Evolutionary conservation across 768 basidiomycete genomes (phyloP).

Genomic region (Favolaschia claudopus): DNA sequence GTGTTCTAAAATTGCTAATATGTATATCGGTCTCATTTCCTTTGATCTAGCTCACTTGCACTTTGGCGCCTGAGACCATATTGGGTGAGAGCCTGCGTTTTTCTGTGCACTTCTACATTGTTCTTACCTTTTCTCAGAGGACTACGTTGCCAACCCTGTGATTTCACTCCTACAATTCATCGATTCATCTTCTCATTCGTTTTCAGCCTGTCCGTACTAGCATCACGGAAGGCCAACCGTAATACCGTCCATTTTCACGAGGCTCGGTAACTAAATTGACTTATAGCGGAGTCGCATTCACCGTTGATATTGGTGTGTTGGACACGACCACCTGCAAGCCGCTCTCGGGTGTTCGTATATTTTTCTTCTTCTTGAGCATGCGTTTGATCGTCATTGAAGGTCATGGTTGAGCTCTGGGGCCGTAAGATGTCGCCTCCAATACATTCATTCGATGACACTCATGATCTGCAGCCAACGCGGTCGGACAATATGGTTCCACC

Average conservation of each 20-base stretch:
- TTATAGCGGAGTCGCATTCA: slow-evolving; percentile 45
- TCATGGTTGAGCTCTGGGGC: slow-evolving; percentile 49
- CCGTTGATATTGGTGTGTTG: slow-evolving; percentile 47
- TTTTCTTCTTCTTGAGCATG: neutral
- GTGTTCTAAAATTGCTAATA: neutral
- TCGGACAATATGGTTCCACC: slow-evolving; percentile 41
- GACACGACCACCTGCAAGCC: slow-evolving; percentile 50
- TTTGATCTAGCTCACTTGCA: slow-evolving; percentile 34
- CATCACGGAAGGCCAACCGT: slow-evolving; percentile 39
- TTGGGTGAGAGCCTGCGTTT: slow-evolving; percentile 23
- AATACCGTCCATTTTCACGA: neutral
- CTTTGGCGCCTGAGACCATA: slow-evolving; percentile 29
- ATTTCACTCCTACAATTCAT: neutral
- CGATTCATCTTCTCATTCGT: too few relatives aligned
- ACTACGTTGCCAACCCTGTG: slow-evolving; percentile 31
- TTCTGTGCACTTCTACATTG: neutral
- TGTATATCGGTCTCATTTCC: neutral
- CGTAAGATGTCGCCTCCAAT: slow-evolving; percentile 24
- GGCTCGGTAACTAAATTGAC: neutral
- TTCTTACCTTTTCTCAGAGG: slow-evolving; percentile 16
- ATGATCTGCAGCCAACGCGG: slow-evolving; percentile 43
- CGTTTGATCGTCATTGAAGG: slow-evolving; percentile 6
- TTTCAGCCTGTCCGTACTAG: slow-evolving; percentile 36
- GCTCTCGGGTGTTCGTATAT: slow-evolving; percentile 31
- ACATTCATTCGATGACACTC: neutral